Evolutionary conservation across 2,329 filamentous ascomycete species (phyloP).

Genomic region (Pseudonectria buxi): DNA sequence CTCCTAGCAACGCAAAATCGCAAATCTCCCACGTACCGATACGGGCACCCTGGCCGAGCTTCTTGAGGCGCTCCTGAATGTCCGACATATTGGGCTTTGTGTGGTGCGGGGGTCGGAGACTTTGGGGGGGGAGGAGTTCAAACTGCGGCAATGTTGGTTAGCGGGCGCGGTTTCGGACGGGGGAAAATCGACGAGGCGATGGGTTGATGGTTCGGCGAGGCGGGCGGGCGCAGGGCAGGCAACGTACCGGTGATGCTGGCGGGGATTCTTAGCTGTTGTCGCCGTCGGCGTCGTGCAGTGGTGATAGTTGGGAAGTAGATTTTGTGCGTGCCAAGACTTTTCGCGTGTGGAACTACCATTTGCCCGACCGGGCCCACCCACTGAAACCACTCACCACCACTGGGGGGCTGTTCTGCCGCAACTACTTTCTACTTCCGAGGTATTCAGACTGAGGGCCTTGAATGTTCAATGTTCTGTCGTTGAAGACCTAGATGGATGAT

Average conservation of each 20-base stretch:
- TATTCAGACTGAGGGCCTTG: too few species aligned
- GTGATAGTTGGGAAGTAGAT: constrained; percentile 31
- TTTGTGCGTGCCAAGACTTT: constrained; percentile 43
- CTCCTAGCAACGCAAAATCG: not conserved
- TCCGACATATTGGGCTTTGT: constrained; percentile 43
- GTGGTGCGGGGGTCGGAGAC: constrained; percentile 23
- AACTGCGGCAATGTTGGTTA: constrained; percentile 23
- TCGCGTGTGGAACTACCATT: constrained; percentile 34
- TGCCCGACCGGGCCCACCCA: constrained; percentile 21
- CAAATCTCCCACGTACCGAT: constrained; percentile 54
- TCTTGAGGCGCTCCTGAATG: constrained; percentile 54
- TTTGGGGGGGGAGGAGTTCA: constrained; percentile 18
- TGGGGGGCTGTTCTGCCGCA: too few species aligned
- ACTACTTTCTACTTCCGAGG: too few species aligned
- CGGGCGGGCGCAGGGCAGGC: constrained; percentile 12
- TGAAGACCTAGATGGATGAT: too few species aligned
- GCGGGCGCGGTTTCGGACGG: constrained; percentile 16
- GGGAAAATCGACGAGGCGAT: constrained; percentile 13
- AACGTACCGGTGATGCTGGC: constrained; percentile 30
- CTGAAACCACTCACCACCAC: too few species aligned
- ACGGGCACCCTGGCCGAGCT: constrained; percentile 46
- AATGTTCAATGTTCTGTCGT: too few species aligned
- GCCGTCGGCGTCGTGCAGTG: constrained; percentile 28
- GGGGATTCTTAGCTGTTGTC: constrained; percentile 30
- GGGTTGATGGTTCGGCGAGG: constrained; percentile 5